Conservation (phyloP, 1,284 basidiomycete species). For the Puccinia triticina region DNA sequence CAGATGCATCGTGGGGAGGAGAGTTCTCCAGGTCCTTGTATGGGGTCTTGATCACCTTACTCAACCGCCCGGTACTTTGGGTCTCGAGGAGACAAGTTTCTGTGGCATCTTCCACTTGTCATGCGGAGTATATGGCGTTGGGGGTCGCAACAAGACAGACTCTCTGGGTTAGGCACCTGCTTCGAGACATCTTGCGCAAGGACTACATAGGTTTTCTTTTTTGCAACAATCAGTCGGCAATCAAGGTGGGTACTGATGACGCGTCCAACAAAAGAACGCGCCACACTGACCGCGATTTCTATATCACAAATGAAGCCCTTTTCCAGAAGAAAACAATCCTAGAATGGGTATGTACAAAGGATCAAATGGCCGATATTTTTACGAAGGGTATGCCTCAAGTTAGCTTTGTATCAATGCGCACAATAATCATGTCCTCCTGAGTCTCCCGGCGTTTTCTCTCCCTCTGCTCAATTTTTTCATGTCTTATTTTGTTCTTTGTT, state of each 20-base stretch:
- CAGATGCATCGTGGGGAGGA: constrained; percentile 19
- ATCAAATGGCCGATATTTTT: background rate
- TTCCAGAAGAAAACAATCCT: background rate
- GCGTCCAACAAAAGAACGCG: too few relatives aligned
- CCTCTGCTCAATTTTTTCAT: too few relatives aligned
- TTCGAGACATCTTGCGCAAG: background rate
- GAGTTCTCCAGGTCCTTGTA: constrained; percentile 1
- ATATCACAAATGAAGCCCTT: background rate
- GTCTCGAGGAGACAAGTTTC: background rate
- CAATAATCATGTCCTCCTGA: background rate
- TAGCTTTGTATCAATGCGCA: background rate
- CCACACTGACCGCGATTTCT: background rate
- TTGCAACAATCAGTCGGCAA: background rate
- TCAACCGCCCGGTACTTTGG: constrained; percentile 9
- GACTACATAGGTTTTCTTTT: background rate
- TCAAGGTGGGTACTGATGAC: too few relatives aligned
- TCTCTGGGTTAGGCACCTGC: background rate
- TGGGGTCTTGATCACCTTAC: background rate
- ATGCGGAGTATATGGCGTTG: constrained; percentile 14
- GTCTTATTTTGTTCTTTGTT: too few relatives aligned
- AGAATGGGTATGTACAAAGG: background rate
- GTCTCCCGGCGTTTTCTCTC: too few relatives aligned
- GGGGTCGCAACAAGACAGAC: background rate
- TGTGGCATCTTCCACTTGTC: constrained; percentile 8
- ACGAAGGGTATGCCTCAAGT: background rate